Percentiles rank a stretch among this genome's conserved stretches.
Conservation (phyloP, 257 asterid species). For the Plantago ovata region DNA sequence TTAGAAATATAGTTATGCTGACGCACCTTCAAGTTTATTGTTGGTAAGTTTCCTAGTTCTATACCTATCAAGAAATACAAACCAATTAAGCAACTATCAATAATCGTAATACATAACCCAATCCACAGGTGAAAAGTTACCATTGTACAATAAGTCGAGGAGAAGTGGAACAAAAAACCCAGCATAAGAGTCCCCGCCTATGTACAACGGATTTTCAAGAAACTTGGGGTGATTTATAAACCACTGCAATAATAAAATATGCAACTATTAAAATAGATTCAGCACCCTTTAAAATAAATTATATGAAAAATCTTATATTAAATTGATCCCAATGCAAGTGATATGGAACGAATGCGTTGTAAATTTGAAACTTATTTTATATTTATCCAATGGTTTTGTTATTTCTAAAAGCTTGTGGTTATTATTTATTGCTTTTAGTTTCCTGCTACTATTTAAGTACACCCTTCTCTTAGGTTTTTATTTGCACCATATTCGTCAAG, state of each 20-base stretch:
- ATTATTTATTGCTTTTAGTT: too few relatives aligned
- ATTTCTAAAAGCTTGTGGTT: too few relatives aligned
- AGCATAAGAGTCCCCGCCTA: conserved; percentile 23
- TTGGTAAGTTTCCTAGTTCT: conserved; percentile 1
- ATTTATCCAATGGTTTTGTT: too few relatives aligned
- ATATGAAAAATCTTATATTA: too few relatives aligned
- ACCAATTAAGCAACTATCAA: neutral
- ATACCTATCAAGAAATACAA: conserved; percentile 5
- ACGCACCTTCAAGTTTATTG: conserved; percentile 18
- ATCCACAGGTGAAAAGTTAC: neutral
- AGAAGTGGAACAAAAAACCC: conserved; percentile 16
- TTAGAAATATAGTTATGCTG: neutral
- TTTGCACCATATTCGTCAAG: too few relatives aligned
- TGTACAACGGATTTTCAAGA: conserved; percentile 20
- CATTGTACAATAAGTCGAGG: conserved; percentile 8
- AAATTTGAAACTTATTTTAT: too few relatives aligned
- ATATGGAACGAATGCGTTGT: too few relatives aligned
- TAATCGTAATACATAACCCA: neutral
- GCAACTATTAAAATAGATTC: too few relatives aligned
- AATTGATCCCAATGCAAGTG: too few relatives aligned
- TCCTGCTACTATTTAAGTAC: too few relatives aligned
- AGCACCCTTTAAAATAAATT: too few relatives aligned
- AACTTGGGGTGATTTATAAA: conserved; percentile 22
- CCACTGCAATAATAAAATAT: conserved; percentile 24
- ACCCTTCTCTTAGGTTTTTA: too few relatives aligned